Percentiles rank a stretch among this genome's conserved stretches.
These are phyloP conservation scores for Caryocar brasiliense DNA, from an alignment of 441 rosid species.

Conservation along the genomic window DNA sequence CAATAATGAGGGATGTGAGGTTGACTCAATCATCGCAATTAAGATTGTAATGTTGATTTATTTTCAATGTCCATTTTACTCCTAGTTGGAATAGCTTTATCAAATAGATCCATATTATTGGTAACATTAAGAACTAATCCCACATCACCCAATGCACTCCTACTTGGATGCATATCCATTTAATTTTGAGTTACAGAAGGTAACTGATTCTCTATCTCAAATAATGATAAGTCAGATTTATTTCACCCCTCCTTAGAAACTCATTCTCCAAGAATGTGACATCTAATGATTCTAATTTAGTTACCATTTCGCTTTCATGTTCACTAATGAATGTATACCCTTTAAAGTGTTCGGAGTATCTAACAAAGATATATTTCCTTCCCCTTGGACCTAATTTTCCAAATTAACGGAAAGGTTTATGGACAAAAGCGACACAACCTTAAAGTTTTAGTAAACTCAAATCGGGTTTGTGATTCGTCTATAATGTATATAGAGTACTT, in stretches of 20 bases:
- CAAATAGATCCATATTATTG: no score
- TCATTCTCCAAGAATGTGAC: no score
- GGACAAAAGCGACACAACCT: neutral
- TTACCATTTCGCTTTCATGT: neutral
- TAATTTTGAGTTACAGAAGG: no score
- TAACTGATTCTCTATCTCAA: neutral
- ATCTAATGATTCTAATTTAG: no score
- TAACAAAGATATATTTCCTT: neutral
- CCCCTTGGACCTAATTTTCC: neutral
- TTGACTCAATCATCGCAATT: neutral
- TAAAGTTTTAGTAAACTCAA: neutral
- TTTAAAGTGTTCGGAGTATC: neutral
- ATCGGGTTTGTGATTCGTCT: no score
- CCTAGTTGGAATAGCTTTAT: neutral
- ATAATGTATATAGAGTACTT: no score
- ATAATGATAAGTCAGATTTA: no score
- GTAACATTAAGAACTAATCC: neutral
- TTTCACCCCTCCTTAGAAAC: no score
- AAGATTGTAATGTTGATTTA: no score
- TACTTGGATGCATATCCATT: no score
- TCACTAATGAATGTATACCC: neutral
- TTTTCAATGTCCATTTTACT: neutral
- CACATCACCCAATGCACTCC: no score
- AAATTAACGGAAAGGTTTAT: neutral
- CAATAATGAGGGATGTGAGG: neutral